Percentiles rank a stretch among this genome's conserved stretches.
phyloP scores from a whole-genome alignment of 352 stramenopile species.

The Globisporangium splendens region DNA sequence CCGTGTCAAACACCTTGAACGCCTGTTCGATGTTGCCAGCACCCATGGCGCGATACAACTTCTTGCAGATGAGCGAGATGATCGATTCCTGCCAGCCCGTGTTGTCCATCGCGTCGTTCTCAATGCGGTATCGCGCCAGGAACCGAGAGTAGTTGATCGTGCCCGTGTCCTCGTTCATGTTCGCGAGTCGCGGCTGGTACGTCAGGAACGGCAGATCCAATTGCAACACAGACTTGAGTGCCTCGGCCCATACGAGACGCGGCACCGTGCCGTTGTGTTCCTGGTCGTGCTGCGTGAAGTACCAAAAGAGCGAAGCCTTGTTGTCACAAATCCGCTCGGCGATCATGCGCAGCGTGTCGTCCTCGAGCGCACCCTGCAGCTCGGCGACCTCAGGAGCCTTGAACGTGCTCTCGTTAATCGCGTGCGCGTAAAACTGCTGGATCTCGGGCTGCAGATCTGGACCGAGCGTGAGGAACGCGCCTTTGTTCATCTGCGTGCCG shows the following conservation, averaged over 20 bases:
- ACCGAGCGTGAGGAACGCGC: conserved; percentile 89
- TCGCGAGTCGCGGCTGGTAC: conserved; percentile 87
- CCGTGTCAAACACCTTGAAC: conserved; percentile 90
- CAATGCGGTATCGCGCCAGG: conserved; percentile 90
- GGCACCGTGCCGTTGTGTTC: conserved; percentile 83
- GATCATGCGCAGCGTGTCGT: conserved; percentile 92
- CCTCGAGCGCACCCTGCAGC: conserved; percentile 80
- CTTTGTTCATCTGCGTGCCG: conserved; percentile 91
- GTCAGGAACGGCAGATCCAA: conserved; percentile 89
- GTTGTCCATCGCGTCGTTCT: conserved; percentile 84
- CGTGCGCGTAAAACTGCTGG: conserved; percentile 92
- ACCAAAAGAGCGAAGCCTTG: conserved; percentile 91
- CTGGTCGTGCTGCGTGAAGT: conserved; percentile 92
- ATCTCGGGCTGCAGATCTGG: conserved; percentile 91
- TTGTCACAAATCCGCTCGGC: conserved; percentile 91
- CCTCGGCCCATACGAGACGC: conserved; percentile 88
- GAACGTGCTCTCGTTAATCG: conserved; percentile 80
- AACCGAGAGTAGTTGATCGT: conserved; percentile 93
- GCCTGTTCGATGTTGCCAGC: conserved; percentile 84
- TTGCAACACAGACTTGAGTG: conserved; percentile 88
- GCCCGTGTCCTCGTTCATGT: conserved; percentile 72
- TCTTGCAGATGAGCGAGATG: conserved; percentile 90
- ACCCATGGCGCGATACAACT: conserved; percentile 90
- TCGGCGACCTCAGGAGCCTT: conserved; percentile 58
- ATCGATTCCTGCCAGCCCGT: conserved; percentile 90